A percentile compares a stretch with the other conserved stretches of the same genome.
Evolutionary conservation across 192 early-diverging fungal species (phyloP).

Genomic region (Glomus cerebriforme): DNA sequence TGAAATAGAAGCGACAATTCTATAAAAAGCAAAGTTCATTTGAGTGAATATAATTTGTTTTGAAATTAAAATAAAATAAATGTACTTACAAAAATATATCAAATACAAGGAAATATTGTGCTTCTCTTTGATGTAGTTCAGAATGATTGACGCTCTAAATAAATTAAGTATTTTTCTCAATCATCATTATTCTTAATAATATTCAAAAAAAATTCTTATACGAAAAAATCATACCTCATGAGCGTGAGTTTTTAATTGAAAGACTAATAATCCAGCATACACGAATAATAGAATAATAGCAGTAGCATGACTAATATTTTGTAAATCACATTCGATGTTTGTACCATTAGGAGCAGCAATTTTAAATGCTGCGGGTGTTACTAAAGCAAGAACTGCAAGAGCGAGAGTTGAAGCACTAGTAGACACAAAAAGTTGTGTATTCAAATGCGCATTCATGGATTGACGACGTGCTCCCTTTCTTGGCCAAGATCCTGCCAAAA

Average conservation of each 20-base stretch:
- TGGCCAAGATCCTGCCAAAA: constrained; percentile 72
- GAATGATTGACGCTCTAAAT: background rate
- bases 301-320: constrained; percentile 62
- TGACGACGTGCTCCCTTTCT: constrained; percentile 52
- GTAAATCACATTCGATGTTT: constrained; percentile 43
- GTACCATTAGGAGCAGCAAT: constrained; percentile 45
- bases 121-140: background rate
- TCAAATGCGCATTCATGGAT: constrained; percentile 17
- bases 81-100: constrained; percentile 29
- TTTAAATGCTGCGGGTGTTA: constrained; percentile 65
- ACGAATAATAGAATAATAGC: constrained; percentile 65
- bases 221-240: constrained; percentile 31
- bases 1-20: constrained; percentile 59
- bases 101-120: constrained; percentile 27
- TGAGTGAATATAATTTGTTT: constrained; percentile 33
- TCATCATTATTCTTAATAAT: background rate
- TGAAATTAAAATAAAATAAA: background rate
- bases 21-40: constrained; percentile 60
- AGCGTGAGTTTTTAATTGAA: constrained; percentile 82
- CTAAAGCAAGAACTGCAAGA: constrained; percentile 58
- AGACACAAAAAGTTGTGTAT: constrained; percentile 45
- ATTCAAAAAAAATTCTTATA: background rate
- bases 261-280: constrained; percentile 66
- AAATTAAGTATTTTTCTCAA: background rate
- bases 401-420: constrained; percentile 63